A percentile compares a stretch with the other conserved stretches of the same genome.
Conservation (phyloP, 768 basidiomycete genomes). For the Trametes cubensis region DNA sequence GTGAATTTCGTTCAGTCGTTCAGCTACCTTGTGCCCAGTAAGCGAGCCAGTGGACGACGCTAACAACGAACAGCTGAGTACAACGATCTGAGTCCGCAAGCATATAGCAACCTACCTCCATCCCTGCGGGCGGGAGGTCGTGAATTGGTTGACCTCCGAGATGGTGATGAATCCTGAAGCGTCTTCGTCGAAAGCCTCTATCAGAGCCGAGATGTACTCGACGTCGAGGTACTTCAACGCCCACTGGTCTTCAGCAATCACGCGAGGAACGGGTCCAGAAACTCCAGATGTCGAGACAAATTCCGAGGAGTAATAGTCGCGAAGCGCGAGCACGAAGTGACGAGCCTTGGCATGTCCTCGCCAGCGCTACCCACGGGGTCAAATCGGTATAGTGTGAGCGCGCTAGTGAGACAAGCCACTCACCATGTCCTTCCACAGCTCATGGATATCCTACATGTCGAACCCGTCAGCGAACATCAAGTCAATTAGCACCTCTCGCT, state of each 20-base stretch:
- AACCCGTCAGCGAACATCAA: neutral
- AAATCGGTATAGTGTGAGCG: no score
- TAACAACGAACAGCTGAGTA: slow-evolving; percentile 5
- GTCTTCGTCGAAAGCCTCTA: slow-evolving; percentile 45
- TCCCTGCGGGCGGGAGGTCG: slow-evolving; percentile 31
- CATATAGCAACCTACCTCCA: slow-evolving; percentile 33
- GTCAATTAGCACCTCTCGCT: slow-evolving; percentile 28
- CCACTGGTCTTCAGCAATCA: slow-evolving; percentile 36
- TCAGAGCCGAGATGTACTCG: slow-evolving; percentile 34
- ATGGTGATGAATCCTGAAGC: slow-evolving; percentile 41
- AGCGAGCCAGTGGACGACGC: slow-evolving; percentile 37
- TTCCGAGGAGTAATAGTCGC: slow-evolving; percentile 40
- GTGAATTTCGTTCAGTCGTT: neutral
- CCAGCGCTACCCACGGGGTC: slow-evolving; percentile 42
- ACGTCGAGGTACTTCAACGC: slow-evolving; percentile 38
- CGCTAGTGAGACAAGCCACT: no score
- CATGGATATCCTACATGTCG: slow-evolving; percentile 47
- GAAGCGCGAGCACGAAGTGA: slow-evolving; percentile 49
- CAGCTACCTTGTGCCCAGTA: slow-evolving; percentile 39
- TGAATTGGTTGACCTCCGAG: slow-evolving; percentile 39
- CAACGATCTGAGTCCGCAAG: no score
- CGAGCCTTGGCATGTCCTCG: slow-evolving; percentile 54
- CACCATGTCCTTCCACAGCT: slow-evolving; percentile 59
- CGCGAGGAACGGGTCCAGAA: neutral
- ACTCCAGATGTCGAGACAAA: slow-evolving; percentile 13